phyloP scores from a whole-genome alignment of 768 basidiomycete species.

The Lentinula raphanica region DNA sequence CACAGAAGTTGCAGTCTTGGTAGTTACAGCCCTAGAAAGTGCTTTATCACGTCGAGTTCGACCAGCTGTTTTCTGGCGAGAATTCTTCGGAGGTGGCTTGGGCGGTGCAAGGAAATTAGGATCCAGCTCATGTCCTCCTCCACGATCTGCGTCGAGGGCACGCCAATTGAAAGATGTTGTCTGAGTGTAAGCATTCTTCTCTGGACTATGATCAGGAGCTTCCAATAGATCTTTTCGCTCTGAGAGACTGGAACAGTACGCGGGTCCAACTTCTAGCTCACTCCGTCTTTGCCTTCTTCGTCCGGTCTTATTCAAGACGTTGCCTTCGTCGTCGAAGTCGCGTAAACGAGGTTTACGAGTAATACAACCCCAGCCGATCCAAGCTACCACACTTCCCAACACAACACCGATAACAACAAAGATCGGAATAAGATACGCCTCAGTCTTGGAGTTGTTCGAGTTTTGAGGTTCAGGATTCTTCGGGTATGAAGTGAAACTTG shows the following conservation, averaged over 20 bases:
- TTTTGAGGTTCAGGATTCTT: background rate
- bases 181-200: background rate
- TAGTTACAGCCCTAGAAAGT: conserved; percentile 3
- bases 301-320: background rate
- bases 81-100: background rate
- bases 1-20: conserved; percentile 9
- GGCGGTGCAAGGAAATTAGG: background rate
- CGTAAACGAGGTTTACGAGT: conserved; percentile 11
- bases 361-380: conserved; percentile 12
- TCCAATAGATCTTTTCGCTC: background rate
- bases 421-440: conserved; percentile 13
- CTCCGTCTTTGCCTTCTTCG: background rate
- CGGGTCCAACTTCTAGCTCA: conserved; percentile 13
- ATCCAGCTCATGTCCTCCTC: background rate
- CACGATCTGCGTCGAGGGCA: background rate
- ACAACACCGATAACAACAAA: conserved; percentile 13
- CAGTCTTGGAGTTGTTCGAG: background rate
- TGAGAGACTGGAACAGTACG: conserved; percentile 8
- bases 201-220: background rate
- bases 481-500: conserved; percentile 9
- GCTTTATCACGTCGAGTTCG: background rate
- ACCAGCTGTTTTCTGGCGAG: background rate
- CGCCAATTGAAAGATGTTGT: background rate
- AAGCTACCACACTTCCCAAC: conserved; percentile 13
- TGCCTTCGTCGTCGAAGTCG: conserved; percentile 1